Conservation (phyloP, 2,329 filamentous ascomycete genomes). For the Apiospora koreana region DNA sequence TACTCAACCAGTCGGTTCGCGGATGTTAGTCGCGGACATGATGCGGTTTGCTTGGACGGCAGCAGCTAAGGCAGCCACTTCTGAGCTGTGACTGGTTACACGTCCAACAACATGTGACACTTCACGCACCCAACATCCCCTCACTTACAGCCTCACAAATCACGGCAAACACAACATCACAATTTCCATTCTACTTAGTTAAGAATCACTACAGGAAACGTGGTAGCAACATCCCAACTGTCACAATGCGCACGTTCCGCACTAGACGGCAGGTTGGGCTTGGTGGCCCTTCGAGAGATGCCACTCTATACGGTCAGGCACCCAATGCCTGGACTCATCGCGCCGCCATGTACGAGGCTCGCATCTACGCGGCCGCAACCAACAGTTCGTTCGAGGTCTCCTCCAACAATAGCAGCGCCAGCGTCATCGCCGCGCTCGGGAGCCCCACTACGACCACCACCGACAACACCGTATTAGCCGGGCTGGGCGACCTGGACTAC, state of each 20-base stretch:
- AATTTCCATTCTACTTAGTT: background rate
- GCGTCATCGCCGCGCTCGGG: background rate
- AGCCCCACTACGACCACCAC: background rate
- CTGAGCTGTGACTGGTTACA: background rate
- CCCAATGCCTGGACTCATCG: background rate
- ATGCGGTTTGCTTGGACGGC: background rate
- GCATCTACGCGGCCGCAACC: background rate
- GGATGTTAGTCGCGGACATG: too few relatives aligned
- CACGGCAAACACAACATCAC: background rate
- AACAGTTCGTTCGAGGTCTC: background rate
- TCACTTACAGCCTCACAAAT: background rate
- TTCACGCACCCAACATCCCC: background rate
- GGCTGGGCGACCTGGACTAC: conserved; percentile 19
- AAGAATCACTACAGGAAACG: background rate
- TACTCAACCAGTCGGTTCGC: background rate
- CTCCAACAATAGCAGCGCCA: background rate
- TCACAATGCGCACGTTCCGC: background rate
- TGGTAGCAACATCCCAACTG: background rate
- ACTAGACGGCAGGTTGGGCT: background rate
- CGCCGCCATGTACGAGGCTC: background rate
- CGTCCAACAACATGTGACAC: background rate
- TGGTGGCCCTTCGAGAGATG: background rate
- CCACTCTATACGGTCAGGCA: background rate
- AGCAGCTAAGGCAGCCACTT: conserved; percentile 1
- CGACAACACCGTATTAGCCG: background rate